Evolutionary conservation across 2,329 filamentous ascomycete genomes (phyloP).

Genomic region (Fusarium albidum): DNA sequence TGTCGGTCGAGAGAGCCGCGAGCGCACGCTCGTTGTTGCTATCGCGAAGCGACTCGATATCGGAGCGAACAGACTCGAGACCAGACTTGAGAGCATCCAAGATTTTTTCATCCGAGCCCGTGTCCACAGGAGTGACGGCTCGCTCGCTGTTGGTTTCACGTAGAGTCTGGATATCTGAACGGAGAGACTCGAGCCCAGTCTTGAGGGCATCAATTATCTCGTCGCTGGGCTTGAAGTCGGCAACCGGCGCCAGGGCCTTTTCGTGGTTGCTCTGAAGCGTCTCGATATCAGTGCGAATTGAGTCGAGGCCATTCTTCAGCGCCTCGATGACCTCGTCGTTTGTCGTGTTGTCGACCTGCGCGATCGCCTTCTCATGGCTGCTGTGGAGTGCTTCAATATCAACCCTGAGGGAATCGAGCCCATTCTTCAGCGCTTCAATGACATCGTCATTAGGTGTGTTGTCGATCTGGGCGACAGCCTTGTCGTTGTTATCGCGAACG

Average conservation of each 20-base stretch:
- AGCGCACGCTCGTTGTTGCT: conserved; percentile 57
- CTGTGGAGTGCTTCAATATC: conserved; percentile 79
- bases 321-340: conserved; percentile 34
- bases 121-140: conserved; percentile 43
- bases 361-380: conserved; percentile 54
- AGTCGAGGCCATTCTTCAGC: conserved; percentile 35
- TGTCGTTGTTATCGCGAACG: conserved; percentile 71
- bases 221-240: conserved; percentile 78
- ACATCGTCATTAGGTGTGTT: conserved; percentile 83
- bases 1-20: conserved; percentile 43
- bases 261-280: conserved; percentile 70
- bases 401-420: conserved; percentile 72
- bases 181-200: conserved; percentile 76
- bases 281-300: conserved; percentile 36
- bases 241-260: conserved; percentile 57
- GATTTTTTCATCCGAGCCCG: conserved; percentile 73
- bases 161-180: conserved; percentile 74
- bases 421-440: conserved; percentile 79
- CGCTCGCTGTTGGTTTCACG: conserved; percentile 75
- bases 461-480: conserved; percentile 66
- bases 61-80: conserved; percentile 73
- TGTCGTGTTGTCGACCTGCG: conserved; percentile 22
- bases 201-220: conserved; percentile 86
- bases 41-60: conserved; percentile 78
- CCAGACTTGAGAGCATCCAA: conserved; percentile 85